Evolutionary conservation across 192 early-diverging fungal genomes (phyloP).

Genomic region (Obelidium mucronatum): DNA sequence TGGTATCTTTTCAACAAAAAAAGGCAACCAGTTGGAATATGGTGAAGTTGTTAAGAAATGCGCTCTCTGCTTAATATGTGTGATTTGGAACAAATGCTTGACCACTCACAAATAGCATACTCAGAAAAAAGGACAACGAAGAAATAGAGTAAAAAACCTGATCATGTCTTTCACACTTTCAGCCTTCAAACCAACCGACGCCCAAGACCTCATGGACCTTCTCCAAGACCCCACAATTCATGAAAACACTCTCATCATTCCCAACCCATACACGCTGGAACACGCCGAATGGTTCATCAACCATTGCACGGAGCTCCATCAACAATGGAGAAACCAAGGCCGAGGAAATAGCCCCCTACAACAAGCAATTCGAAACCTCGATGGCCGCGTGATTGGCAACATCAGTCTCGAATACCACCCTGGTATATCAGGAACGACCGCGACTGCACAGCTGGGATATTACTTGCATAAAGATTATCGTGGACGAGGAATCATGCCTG

Average conservation of each 20-base stretch:
- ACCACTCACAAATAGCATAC: too few species aligned
- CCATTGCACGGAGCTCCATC: neutral
- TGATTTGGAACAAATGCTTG: too few species aligned
- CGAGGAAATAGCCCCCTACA: neutral
- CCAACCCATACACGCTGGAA: constrained; percentile 20
- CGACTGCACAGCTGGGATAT: constrained; percentile 6
- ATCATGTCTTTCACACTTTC: constrained; percentile 26
- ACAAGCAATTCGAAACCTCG: neutral
- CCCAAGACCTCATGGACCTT: neutral
- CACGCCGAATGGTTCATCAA: constrained; percentile 19
- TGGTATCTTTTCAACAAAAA: too few species aligned
- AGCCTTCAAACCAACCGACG: neutral
- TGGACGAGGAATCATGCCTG: constrained; percentile 9
- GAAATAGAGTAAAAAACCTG: too few species aligned
- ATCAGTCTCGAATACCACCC: neutral
- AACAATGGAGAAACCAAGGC: neutral
- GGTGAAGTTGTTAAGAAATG: too few species aligned
- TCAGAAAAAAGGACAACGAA: too few species aligned
- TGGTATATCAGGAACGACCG: too few species aligned
- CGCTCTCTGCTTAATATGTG: too few species aligned
- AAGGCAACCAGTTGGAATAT: too few species aligned
- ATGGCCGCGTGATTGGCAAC: constrained; percentile 3
- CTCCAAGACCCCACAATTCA: constrained; percentile 28
- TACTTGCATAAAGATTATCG: constrained; percentile 17
- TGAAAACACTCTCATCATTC: constrained; percentile 19